Percentiles rank a stretch among this genome's conserved stretches.
Evolutionary conservation across 2,329 filamentous ascomycete genomes (phyloP).

Genomic region (Aspergillus unguis): DNA sequence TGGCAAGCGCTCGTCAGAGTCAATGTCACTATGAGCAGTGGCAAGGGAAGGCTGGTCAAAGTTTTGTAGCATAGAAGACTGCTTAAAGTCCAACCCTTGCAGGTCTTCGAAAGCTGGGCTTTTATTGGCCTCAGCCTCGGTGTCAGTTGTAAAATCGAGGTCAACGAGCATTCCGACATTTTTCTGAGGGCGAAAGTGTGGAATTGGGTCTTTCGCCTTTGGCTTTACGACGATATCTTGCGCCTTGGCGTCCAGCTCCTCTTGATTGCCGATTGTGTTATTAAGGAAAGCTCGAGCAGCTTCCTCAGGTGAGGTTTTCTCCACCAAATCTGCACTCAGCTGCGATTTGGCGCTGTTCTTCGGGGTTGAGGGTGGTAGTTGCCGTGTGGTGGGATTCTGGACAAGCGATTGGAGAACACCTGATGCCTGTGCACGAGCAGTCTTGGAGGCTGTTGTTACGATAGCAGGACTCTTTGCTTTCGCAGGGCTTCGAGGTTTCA

Average conservation of each 20-base stretch:
- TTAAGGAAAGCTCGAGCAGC: background rate
- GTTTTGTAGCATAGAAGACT: background rate
- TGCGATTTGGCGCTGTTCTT: background rate
- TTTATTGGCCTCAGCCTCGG: background rate
- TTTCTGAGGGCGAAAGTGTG: background rate
- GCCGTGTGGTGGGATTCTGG: background rate
- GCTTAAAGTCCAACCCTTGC: slow-evolving; percentile 21
- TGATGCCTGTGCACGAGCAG: background rate
- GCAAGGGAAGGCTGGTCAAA: background rate
- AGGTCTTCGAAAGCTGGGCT: slow-evolving; percentile 20
- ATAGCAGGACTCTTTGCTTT: background rate
- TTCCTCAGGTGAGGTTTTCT: background rate
- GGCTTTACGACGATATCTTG: background rate
- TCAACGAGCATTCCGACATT: slow-evolving; percentile 21
- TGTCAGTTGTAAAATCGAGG: slow-evolving; percentile 14
- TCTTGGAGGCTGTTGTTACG: background rate
- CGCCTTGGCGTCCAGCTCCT: background rate
- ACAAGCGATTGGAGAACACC: background rate
- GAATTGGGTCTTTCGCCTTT: background rate
- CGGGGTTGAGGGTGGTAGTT: background rate
- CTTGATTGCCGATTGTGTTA: background rate
- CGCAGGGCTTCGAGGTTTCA: background rate
- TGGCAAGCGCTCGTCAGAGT: background rate
- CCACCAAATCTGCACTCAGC: background rate
- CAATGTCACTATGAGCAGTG: background rate